These are phyloP conservation scores for Endotrypanum monterogeii DNA, from an alignment of 208 protist species.

Conservation along the genomic window DNA sequence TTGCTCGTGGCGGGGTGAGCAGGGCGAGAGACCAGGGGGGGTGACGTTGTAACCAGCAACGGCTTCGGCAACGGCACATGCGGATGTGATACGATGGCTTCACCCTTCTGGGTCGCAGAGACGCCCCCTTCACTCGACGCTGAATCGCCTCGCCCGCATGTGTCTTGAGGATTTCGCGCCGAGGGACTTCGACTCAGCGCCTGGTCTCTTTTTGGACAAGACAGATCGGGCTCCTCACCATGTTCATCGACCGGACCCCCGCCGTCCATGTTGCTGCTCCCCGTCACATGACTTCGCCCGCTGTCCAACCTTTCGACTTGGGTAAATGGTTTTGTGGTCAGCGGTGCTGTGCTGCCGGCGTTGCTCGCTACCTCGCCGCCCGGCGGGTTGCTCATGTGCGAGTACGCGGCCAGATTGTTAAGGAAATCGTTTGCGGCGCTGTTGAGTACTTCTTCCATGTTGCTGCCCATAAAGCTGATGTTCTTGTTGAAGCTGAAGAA, in stretches of 20 bases:
- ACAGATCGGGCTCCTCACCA: neutral
- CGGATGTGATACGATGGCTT: neutral
- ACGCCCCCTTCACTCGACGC: neutral
- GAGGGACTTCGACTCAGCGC: constrained; percentile 12
- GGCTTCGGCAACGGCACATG: neutral
- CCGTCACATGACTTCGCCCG: neutral
- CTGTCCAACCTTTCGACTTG: neutral
- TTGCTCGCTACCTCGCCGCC: constrained; percentile 14
- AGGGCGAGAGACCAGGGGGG: neutral
- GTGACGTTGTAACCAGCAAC: no score
- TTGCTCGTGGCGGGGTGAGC: neutral
- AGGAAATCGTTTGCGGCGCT: constrained; percentile 67
- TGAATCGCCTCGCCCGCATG: neutral
- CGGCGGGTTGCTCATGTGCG: constrained; percentile 10
- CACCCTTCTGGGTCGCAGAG: neutral
- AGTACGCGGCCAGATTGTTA: constrained; percentile 27
- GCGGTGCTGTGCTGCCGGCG: constrained; percentile 9
- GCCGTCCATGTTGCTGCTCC: neutral
- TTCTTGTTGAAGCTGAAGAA: constrained; percentile 61
- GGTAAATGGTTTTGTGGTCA: constrained; percentile 1
- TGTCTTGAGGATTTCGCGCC: neutral
- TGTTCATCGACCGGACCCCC: neutral
- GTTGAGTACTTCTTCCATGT: constrained; percentile 51
- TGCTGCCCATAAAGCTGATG: constrained; percentile 55
- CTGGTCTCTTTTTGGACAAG: neutral